Base-by-base conservation (phyloP, 2,329 filamentous ascomycete genomes). In the Ceratocystis cubensis region DNA sequence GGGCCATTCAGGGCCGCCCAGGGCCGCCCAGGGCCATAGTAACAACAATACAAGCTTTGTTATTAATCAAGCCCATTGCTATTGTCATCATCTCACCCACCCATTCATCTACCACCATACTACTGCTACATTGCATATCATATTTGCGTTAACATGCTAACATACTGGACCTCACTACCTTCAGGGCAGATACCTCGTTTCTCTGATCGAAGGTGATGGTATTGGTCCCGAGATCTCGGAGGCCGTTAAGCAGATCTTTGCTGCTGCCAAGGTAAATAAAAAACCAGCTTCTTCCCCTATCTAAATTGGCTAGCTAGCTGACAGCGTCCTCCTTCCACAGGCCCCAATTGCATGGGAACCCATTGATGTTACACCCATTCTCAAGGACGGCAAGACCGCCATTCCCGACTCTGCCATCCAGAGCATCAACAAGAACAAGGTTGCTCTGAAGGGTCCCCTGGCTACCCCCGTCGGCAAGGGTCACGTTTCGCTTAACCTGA, bases 231-330 rank as follows among this genome's bases (percentile, higher is more conserved):
- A 99, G 81, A 99, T 99, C 76, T 87, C 94, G 71, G 87, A 96
- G 79, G 95, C 94, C 63, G 92, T 99, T 75, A 99, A 97, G 86
- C 90, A 96, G 78, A 99, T 99, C 79, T 99, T 96, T 81, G 83
- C 86, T 74, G 94, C 94, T 73, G 94, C 94, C 73, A 89, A 95
- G 78, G 93, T 96, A 80, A 70, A 80, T 15, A 77, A 44, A 20
- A 56, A 5, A 10, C 17, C 48, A 8, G 7, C 5, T 25, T n/a
- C 8, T 7, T 22, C 13, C 28, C 17, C 30, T 45, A 20, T 30
- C 15, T 15, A 1, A 4, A 15, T 41, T 41, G 10, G 1, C 15
- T 41, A 4, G 37, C 37, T 13, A 2, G 37, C 37, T 41, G 10
- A 41, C 37, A 41, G 3, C 10, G 10, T 61, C 28, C 50, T 50